Conservation (phyloP, 2,329 filamentous ascomycete species). For the Botrytis hyacinthi region DNA sequence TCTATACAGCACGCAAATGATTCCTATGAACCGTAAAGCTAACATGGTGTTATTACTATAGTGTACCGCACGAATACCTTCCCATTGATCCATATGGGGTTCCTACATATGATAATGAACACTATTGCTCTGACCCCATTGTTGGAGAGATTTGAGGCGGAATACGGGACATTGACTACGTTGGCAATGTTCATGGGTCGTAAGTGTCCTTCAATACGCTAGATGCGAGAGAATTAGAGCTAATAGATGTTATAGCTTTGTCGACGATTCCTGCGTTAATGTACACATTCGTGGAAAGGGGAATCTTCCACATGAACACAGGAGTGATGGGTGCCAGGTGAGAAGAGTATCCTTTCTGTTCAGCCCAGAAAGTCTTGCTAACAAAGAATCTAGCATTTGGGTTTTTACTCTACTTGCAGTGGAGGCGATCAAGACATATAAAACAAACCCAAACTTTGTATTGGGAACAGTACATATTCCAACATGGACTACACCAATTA, state of each 20-base stretch:
- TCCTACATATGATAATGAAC: conserved; percentile 81
- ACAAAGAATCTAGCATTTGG: conserved; percentile 66
- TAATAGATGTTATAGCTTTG: conserved; percentile 51
- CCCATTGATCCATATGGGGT: conserved; percentile 77
- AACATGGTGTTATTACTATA: conserved; percentile 40
- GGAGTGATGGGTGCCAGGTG: conserved; percentile 81
- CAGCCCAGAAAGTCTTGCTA: conserved; percentile 25
- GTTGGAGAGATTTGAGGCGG: conserved; percentile 87
- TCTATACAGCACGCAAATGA: background rate
- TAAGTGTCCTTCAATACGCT: conserved; percentile 50
- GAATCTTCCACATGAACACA: conserved; percentile 68
- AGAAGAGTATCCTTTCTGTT: conserved; percentile 28
- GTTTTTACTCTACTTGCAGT: conserved; percentile 83
- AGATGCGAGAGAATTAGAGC: background rate
- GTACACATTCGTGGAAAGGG: conserved; percentile 77
- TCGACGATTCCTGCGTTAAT: conserved; percentile 78
- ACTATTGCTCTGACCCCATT: conserved; percentile 78
- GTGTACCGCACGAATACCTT: conserved; percentile 94
- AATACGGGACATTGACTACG: conserved; percentile 88
- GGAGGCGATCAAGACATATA: conserved; percentile 83
- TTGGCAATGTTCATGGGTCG: conserved; percentile 85
- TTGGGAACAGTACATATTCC: conserved; percentile 68
- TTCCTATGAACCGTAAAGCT: background rate
- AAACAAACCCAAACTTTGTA: conserved; percentile 73
- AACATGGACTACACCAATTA: conserved; percentile 87